A percentile compares a stretch with the other conserved stretches of the same genome.
Conservation (phyloP, 371 early-diverging fungal species). For the Blakeslea trispora region DNA sequence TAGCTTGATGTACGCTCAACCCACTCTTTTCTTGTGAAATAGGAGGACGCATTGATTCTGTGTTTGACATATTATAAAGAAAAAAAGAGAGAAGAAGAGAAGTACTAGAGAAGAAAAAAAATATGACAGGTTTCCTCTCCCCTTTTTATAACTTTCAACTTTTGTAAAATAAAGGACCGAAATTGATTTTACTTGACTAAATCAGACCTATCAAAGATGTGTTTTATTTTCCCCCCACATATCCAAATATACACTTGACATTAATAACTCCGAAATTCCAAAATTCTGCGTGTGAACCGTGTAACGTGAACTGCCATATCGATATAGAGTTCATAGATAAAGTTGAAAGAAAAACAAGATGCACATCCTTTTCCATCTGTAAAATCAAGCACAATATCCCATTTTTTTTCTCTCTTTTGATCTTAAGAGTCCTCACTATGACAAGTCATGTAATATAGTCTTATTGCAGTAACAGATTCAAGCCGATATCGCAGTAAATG, state of each 20-base stretch:
- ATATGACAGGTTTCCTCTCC: too few relatives aligned
- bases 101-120: too few relatives aligned
- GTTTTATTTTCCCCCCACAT: not conserved
- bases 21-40: not conserved
- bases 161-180: too few relatives aligned
- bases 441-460: too few relatives aligned
- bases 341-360: not conserved
- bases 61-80: not conserved
- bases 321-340: not conserved
- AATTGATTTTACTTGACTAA: too few relatives aligned
- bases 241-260: not conserved
- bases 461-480: too few relatives aligned
- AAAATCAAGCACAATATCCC: too few relatives aligned
- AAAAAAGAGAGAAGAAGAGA: not conserved
- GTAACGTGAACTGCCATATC: not conserved
- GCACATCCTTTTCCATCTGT: too few relatives aligned
- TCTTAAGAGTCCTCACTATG: too few relatives aligned
- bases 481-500: too few relatives aligned
- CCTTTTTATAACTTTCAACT: too few relatives aligned
- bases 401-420: too few relatives aligned
- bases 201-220: not conserved
- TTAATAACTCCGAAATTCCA: not conserved
- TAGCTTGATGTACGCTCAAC: not conserved
- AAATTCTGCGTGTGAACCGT: not conserved
- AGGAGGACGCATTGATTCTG: not conserved